Percentiles rank a stretch among this genome's conserved stretches.
These are phyloP conservation scores for Aspergillus flavus DNA, from an alignment of 2,329 filamentous ascomycete genomes.

Conservation along the genomic window DNA sequence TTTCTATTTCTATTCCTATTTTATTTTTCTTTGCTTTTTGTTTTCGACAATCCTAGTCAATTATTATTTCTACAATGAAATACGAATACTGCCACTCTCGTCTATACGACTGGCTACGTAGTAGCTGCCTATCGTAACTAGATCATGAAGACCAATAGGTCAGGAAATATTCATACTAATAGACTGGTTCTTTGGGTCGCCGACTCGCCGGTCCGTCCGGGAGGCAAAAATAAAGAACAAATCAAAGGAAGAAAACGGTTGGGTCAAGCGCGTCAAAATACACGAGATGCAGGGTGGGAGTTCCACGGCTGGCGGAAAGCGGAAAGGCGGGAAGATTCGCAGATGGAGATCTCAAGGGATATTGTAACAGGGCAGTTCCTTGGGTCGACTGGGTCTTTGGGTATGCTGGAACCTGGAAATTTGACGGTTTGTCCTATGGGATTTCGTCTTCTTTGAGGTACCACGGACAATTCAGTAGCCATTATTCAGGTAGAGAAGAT, in stretches of 20 bases:
- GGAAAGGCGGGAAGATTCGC: conserved; percentile 27
- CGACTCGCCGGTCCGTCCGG: conserved; percentile 27
- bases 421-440: not conserved
- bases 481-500: conserved; percentile 9
- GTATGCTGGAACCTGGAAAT: not conserved
- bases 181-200: conserved; percentile 22
- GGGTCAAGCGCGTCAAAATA: conserved; percentile 26
- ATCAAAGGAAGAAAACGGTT: conserved; percentile 17
- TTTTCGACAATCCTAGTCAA: no score
- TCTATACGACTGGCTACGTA: not conserved
- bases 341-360: conserved; percentile 44
- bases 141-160: conserved; percentile 4
- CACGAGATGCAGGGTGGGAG: conserved; percentile 24
- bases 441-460: not conserved
- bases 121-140: not conserved
- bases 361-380: conserved; percentile 16
- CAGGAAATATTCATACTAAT: conserved; percentile 1
- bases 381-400: conserved; percentile 22
- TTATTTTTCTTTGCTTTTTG: not conserved
- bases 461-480: conserved; percentile 1
- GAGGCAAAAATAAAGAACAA: conserved; percentile 18
- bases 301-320: conserved; percentile 25
- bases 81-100: not conserved
- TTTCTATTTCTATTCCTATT: not conserved
- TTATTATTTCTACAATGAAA: not conserved